phyloP scores from a whole-genome alignment of 139 green algal genomes.

The Coelastrella sp. region DNA sequence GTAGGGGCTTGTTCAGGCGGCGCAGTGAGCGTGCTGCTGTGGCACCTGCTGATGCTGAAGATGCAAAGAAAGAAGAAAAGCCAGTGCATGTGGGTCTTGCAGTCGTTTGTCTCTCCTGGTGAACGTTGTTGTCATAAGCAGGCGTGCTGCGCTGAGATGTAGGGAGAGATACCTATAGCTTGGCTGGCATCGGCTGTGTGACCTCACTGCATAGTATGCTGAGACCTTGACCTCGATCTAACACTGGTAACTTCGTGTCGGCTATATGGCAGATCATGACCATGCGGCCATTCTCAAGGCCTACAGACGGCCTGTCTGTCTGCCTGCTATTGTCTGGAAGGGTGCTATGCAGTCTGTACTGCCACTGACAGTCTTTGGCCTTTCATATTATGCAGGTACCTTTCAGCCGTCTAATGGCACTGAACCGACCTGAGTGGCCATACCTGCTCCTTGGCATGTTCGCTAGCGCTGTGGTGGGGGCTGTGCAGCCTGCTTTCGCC shows the following conservation, averaged over 20 bases:
- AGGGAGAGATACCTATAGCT: too few species aligned
- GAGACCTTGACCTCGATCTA: too few species aligned
- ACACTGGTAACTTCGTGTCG: too few species aligned
- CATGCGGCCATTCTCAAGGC: too few species aligned
- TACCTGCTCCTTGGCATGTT: conserved; percentile 60
- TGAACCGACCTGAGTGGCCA: conserved; percentile 73
- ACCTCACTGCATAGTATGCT: too few species aligned
- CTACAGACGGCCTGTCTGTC: too few species aligned
- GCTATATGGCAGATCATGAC: too few species aligned
- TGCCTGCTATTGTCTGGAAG: too few species aligned
- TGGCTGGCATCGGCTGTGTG: too few species aligned
- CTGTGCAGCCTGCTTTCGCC: conserved; percentile 77
- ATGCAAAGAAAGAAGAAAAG: conserved; percentile 34
- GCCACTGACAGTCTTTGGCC: neutral
- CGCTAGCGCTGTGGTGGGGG: conserved; percentile 60
- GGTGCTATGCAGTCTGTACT: too few species aligned
- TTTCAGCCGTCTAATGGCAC: conserved; percentile 60
- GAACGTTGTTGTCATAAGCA: neutral
- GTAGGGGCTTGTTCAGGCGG: neutral
- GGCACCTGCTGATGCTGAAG: neutral
- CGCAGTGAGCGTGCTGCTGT: neutral
- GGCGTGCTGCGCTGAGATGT: neutral
- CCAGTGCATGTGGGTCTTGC: neutral
- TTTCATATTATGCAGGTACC: conserved; percentile 48
- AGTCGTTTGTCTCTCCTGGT: too few species aligned